Base-by-base conservation (phyloP, 2,329 filamentous ascomycete genomes). In the Ophiostoma sp. region DNA sequence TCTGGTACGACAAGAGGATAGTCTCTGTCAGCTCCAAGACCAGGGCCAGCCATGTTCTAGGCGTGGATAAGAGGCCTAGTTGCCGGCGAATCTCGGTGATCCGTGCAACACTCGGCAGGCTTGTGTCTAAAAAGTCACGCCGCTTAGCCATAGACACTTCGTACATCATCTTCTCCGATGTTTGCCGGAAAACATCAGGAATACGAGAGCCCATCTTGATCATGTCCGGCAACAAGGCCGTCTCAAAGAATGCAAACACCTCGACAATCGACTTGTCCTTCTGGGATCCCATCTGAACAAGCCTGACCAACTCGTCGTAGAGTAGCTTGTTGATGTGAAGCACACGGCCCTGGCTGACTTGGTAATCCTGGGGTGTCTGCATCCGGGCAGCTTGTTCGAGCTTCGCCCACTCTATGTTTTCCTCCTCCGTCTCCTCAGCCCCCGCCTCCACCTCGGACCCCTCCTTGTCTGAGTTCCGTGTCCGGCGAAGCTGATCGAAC, bases 31-130 rank as follows among this genome's bases (percentile, higher is more conserved):
- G 71, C 52, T 75, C 71, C 42, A 78, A 73, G 7, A 79, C 74
- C 9, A 80, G 72, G 12, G 58, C 67, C 40, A 72, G 70, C 79
- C 79, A 82, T 16, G 72, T 70, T 36, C 69, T 65, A 1, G 77
- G 76, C 36, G 72, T 71, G n/a, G 72, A 72, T 45, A 81, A 70
- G 9, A 77, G 71, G 60, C 74, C 76, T 6, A 79, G 72, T 66
- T 79, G 76, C 14, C 76, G 72, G 66, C 77, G 76, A 42, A 77
- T 70, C 66, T 77, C 75, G 42, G 77, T 79, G 63, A 81, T 78
- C 14, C 77, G 76, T 42, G 78, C 73, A n/a, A 79, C 75, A 36
- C 75, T 73, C 4, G 80, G 80, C 60, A 81, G 74, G 3, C 70
- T 68, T 16, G 71, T 66, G 3, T 73, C 72, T 11, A 73, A 70